Evolutionary conservation across 2,329 filamentous ascomycete species (phyloP).

Genomic region (Cladophialophora psammophila): DNA sequence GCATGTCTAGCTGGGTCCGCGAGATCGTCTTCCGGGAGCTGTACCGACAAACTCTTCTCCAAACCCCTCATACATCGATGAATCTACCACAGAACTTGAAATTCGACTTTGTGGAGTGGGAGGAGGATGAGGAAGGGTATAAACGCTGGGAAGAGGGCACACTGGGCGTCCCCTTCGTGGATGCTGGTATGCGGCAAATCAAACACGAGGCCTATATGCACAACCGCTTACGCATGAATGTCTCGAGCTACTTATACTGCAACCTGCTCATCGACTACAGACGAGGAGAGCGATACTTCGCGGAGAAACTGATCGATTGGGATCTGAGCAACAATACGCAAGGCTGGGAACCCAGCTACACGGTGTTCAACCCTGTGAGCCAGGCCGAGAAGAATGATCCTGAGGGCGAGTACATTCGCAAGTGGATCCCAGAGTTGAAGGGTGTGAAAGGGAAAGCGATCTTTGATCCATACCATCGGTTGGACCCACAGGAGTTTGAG

Average conservation of each 20-base stretch:
- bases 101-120: slow-evolving; percentile 60
- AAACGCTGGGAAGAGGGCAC: slow-evolving; percentile 57
- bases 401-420: slow-evolving; percentile 72
- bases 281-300: slow-evolving; percentile 59
- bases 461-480: slow-evolving; percentile 56
- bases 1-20: slow-evolving; percentile 57
- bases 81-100: slow-evolving; percentile 61
- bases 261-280: slow-evolving; percentile 60
- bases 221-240: slow-evolving; percentile 61
- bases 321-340: slow-evolving; percentile 59
- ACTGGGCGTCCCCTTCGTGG: slow-evolving; percentile 59
- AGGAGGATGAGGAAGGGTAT: slow-evolving; percentile 59
- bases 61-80: slow-evolving; percentile 58
- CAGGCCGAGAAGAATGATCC: slow-evolving; percentile 82
- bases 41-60: slow-evolving; percentile 57
- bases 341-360: slow-evolving; percentile 61
- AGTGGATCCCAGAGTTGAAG: slow-evolving; percentile 75
- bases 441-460: slow-evolving; percentile 63
- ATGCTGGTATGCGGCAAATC: slow-evolving; percentile 61
- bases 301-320: slow-evolving; percentile 53
- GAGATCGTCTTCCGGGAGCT: slow-evolving; percentile 61
- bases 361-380: slow-evolving; percentile 76
- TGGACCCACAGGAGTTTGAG: slow-evolving; percentile 58
- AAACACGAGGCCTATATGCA: slow-evolving; percentile 61
- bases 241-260: slow-evolving; percentile 56